These are phyloP conservation scores for Sparassis latifolia DNA, from an alignment of 1,284 basidiomycete genomes.

Conservation along the genomic window DNA sequence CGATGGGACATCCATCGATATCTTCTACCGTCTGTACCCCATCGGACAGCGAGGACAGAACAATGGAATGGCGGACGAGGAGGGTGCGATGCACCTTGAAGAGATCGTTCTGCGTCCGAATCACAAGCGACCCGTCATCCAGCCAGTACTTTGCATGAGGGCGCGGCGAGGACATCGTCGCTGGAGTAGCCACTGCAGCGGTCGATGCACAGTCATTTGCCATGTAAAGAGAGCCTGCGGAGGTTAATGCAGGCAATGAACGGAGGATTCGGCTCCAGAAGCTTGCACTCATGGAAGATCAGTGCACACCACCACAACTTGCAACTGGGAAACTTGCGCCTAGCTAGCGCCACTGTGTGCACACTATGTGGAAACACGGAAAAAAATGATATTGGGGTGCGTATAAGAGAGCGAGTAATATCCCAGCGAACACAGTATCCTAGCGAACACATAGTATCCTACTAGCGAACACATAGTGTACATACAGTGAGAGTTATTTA, in stretches of 20 bases:
- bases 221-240: conserved; percentile 1
- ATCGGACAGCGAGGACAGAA: conserved; percentile 25
- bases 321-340: no score
- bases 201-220: background rate
- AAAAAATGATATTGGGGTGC: no score
- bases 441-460: no score
- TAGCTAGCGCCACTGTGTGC: no score
- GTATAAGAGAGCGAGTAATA: no score
- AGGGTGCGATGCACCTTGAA: conserved; percentile 53
- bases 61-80: conserved; percentile 43
- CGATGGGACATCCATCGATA: conserved; percentile 15
- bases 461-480: no score
- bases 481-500: no score
- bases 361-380: no score
- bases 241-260: background rate
- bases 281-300: no score
- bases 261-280: no score
- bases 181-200: background rate
- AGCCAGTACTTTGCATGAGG: conserved; percentile 52
- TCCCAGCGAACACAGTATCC: no score
- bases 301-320: no score
- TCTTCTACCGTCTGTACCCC: background rate
- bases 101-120: conserved; percentile 34
- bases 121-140: conserved; percentile 50
- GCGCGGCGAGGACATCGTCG: background rate